Conservation (phyloP, 805 yeast genomes). For the Ogataea saltuana region DNA sequence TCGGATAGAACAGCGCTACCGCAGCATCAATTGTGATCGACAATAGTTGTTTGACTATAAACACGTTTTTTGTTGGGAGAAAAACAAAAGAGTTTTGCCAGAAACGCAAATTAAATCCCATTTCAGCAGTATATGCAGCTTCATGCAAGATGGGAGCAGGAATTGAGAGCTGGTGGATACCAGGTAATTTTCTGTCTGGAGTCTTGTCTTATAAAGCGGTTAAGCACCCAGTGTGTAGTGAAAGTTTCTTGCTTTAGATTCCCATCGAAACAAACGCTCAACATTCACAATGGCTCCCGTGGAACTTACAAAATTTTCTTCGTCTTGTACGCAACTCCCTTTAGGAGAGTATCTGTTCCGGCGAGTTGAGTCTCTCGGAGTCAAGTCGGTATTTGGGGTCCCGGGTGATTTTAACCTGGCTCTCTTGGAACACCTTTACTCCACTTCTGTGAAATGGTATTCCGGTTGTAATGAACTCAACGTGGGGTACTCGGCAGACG, state of each 20-base stretch:
- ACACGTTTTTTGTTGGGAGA: no score
- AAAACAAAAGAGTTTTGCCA: no score
- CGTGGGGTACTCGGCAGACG: slow-evolving; percentile 89
- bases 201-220: no score
- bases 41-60: no score
- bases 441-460: slow-evolving; percentile 60
- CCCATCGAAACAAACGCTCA: background rate
- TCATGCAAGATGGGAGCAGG: slow-evolving; percentile 3
- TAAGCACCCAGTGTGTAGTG: no score
- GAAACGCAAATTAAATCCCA: no score
- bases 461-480: slow-evolving; percentile 89
- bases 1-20: no score
- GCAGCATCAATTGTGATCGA: no score
- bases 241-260: background rate
- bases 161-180: no score
- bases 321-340: slow-evolving; percentile 43
- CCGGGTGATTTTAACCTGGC: slow-evolving; percentile 77
- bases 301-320: slow-evolving; percentile 4
- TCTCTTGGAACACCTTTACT: slow-evolving; percentile 66
- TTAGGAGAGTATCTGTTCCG: slow-evolving; percentile 67
- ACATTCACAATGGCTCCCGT: slow-evolving; percentile 11
- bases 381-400: slow-evolving; percentile 68
- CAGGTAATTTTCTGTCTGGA: no score
- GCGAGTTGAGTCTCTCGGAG: slow-evolving; percentile 55
- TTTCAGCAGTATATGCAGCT: background rate